Percentiles rank a stretch among this genome's conserved stretches.
phyloP scores from a whole-genome alignment of 1,284 basidiomycete genomes.

The Trichosporon faecale region DNA sequence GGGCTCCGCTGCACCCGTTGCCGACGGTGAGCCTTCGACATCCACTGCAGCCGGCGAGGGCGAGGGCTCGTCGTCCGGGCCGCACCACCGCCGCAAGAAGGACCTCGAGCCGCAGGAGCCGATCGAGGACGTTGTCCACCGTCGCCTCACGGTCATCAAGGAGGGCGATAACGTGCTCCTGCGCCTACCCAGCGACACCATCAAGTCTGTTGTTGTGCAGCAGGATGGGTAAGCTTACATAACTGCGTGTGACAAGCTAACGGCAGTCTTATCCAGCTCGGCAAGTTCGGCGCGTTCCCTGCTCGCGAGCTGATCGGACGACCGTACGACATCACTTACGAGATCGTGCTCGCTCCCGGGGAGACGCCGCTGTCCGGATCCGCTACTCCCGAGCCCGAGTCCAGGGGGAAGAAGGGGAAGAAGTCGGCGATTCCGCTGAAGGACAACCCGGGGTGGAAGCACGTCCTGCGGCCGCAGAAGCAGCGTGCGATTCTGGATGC shows the following conservation, averaged over 20 bases:
- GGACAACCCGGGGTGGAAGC: constrained; percentile 41
- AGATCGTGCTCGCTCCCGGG: constrained; percentile 39
- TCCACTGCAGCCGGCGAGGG: not conserved
- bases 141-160: constrained; percentile 46
- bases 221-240: constrained; percentile 41
- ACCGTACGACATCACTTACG: constrained; percentile 55
- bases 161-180: constrained; percentile 54
- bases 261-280: constrained; percentile 49
- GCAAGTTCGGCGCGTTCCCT: constrained; percentile 55
- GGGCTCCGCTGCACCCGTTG: no score
- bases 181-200: constrained; percentile 51
- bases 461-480: constrained; percentile 39
- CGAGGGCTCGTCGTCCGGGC: not conserved
- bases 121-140: constrained; percentile 38
- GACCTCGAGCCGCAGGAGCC: not conserved
- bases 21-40: not conserved
- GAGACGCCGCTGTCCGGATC: constrained; percentile 10
- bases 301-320: constrained; percentile 49
- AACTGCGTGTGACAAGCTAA: not conserved
- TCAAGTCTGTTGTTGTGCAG: constrained; percentile 52
- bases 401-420: constrained; percentile 30
- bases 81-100: not conserved
- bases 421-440: constrained; percentile 15
- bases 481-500: constrained; percentile 39
- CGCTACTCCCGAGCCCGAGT: constrained; percentile 11